Evolutionary conservation across 306 rosid species (phyloP).

Genomic region (Potentilla sterilis): DNA sequence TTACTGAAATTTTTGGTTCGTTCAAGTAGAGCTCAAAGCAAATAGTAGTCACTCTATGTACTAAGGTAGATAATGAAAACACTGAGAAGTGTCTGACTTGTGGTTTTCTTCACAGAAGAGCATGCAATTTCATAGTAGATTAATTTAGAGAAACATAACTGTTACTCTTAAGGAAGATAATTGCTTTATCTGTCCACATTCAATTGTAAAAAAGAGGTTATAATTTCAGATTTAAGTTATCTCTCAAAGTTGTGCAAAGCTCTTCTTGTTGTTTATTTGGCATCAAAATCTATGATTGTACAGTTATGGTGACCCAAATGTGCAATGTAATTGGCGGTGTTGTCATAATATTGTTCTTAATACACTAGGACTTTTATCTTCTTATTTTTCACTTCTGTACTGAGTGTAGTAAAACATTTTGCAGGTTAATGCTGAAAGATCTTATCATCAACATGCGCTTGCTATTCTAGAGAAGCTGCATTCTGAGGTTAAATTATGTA

Average conservation of each 20-base stretch:
- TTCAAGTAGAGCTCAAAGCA: neutral
- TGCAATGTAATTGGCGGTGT: neutral
- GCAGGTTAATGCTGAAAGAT: conserved; percentile 84
- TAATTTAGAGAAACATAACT: too few relatives aligned
- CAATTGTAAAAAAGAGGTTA: neutral
- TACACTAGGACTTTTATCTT: neutral
- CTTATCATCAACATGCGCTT: conserved; percentile 75
- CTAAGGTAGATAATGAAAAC: neutral
- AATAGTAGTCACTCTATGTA: neutral
- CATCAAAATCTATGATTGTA: neutral
- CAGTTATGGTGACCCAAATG: neutral
- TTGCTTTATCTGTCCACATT: neutral
- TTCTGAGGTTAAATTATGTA: conserved; percentile 55
- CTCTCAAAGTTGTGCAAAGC: neutral
- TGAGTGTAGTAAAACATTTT: conserved; percentile 9
- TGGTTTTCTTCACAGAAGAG: neutral
- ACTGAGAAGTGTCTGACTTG: neutral
- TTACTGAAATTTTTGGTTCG: too few relatives aligned
- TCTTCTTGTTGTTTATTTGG: neutral
- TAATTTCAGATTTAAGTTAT: neutral
- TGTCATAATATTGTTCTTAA: neutral
- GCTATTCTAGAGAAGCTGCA: conserved; percentile 63
- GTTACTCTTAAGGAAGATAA: neutral
- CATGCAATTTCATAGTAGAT: neutral
- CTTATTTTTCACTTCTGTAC: neutral